Base-by-base conservation (phyloP, 106 monocot genomes). In the Dendrobium officinale region DNA sequence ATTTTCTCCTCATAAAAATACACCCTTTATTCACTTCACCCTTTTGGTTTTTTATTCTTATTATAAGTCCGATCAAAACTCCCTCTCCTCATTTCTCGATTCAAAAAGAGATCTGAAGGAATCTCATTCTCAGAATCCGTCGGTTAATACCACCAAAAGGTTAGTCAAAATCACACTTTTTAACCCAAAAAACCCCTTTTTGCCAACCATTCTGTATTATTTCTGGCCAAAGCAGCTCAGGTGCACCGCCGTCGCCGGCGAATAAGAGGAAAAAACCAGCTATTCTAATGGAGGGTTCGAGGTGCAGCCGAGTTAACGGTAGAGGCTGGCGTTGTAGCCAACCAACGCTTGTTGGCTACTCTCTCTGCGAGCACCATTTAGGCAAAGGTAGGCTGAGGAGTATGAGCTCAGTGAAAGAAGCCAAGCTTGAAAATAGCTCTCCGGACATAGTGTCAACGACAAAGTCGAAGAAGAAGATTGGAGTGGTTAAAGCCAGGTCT, bases 221-320 rank as follows among this genome's bases (percentile, higher is more conserved):
- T 72, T 72, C 31, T 37, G n/a, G 9, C 20, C 22, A 59, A 13
- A 47, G 48, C 56, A 79, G 76, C 77, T 15, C 49, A 75, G 56
- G 75, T 45, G 66, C 75, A 33, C 77, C 20, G 43, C 24, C 55
- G 22, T 18, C n/a, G 1, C 19, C 13, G 42, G 18, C 19, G 24
- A 48, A 64, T 7, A 77, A 70, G 24, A 20, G 55, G 70, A 56
- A 87, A 16, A 81, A 83, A 33, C 79, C 89, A 22, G 83, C 87
- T 48, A 83, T 87, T 56, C 55, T 90, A 47, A 86, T 90, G 93
- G 93, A 92, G 77, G 93, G 96, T 0, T 93, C 96, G 27, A 73
- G 93, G 79, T 96, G 96, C 86, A 96, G 96, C 87, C 86, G 93
- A 16, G 90, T 96, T 64, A 96, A 96, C 55, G 96, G 96, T 16